Base-by-base conservation (phyloP, 352 stramenopile species). In the Phytophthora colocasiae region DNA sequence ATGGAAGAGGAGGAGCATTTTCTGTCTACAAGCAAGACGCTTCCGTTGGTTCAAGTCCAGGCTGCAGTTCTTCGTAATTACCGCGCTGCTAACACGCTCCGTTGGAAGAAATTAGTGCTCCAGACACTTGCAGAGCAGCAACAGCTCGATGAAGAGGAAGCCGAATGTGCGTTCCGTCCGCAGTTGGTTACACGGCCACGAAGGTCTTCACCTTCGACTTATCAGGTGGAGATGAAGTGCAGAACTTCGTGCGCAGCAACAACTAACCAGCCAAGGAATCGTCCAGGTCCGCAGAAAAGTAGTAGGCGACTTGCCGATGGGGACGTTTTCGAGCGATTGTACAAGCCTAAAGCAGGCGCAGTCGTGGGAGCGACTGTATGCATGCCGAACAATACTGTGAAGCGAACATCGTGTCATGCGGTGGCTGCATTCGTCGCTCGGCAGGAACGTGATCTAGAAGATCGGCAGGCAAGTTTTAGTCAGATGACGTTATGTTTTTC, bases 21-120 rank as follows among this genome's bases (percentile, higher is more conserved):
- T n/a, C 22, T 71, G 22, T 56, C 66, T 15, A 46, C 64, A 9
- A 49, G 11, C 6, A 72, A 58, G 41, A 17, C 58, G 2, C 52
- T 85, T n/a, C 62, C 77, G 0, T 4, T 36, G 6, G 14, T 39
- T 27, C 50, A 47, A 10, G 63, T 83, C 8, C 22, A 69, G n/a
- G 58, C 64, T 19, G 79, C 77, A 50, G 56, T 60, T 14, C 58
- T 73, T 53, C 74, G 78, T 47, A 87, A 85, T 39, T 81, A 77
- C 26, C 57, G 66, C 50, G 62, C 69, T 34, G 59, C 73, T 29
- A 52, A 45, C 2, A 71, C 68, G 29, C 75, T 76, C 4, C 38
- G 63, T 31, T 84, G 72, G 71, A 81, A 76, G 24, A 85, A 73
- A 24, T 26, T 76, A 22, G 46, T 59, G 34, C 58, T 77, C 4